A percentile compares a stretch with the other conserved stretches of the same genome.
Evolutionary conservation across 768 basidiomycete species (phyloP).

Genomic region (Multifurca ochricompacta): DNA sequence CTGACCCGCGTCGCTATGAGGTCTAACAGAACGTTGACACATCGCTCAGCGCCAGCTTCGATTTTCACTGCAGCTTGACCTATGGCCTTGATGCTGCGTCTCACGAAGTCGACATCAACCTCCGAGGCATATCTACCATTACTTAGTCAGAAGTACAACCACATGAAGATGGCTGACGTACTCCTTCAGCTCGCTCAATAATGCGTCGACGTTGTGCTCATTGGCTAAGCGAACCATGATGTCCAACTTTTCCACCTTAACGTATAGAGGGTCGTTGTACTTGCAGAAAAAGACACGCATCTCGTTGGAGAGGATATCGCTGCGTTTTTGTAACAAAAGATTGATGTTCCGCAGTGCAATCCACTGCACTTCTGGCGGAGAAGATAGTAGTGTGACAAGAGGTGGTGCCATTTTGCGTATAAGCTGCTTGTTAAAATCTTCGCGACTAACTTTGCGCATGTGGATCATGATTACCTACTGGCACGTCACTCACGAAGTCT

Average conservation of each 20-base stretch:
- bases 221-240: conserved; percentile 93
- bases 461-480: conserved; percentile 93
- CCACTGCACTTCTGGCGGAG: conserved; percentile 98
- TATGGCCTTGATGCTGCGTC: conserved; percentile 90
- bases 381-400: conserved; percentile 88
- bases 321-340: conserved; percentile 86
- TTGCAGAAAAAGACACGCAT: conserved; percentile 99
- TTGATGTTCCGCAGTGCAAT: conserved; percentile 96
- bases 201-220: conserved; percentile 89
- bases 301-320: conserved; percentile 87
- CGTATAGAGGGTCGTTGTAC: conserved; percentile 98
- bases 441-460: conserved; percentile 72
- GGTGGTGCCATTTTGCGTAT: conserved; percentile 98
- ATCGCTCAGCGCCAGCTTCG: conserved; percentile 85
- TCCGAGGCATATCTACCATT: conserved; percentile 80
- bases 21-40: conserved; percentile 89
- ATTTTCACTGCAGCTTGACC: conserved; percentile 96
- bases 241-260: conserved; percentile 96
- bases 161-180: conserved; percentile 32
- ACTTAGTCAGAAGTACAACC: conserved; percentile 7
- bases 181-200: conserved; percentile 95
- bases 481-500: neutral
- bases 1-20: conserved; percentile 89
- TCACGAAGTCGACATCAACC: conserved; percentile 97
- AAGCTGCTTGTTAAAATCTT: conserved; percentile 78